phyloP scores from a whole-genome alignment of 2,329 filamentous ascomycete species.

The Sclerotinia minor region DNA sequence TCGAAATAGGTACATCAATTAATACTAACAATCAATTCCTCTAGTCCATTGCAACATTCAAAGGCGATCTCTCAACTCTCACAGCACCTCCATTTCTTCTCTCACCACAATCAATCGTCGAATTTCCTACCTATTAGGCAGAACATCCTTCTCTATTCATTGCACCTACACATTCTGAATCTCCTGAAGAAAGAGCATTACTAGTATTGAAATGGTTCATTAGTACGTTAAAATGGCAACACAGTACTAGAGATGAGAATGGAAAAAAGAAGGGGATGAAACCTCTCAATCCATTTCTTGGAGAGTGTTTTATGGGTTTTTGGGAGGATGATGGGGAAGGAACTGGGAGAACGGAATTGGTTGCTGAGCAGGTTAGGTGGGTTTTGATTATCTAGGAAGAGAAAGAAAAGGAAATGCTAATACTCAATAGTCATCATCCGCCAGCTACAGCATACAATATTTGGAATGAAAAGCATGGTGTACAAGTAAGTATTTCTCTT shows the following conservation, averaged over 20 bases:
- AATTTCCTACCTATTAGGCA: constrained; percentile 81
- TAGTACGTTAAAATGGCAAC: constrained; percentile 86
- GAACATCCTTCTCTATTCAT: constrained; percentile 76
- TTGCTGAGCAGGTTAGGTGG: constrained; percentile 80
- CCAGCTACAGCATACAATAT: constrained; percentile 93
- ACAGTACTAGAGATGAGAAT: constrained; percentile 59
- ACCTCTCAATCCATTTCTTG: constrained; percentile 91
- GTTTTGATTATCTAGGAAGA: constrained; percentile 47
- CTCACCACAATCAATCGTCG: constrained; percentile 73
- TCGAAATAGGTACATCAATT: not conserved
- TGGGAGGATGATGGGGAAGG: constrained; percentile 67
- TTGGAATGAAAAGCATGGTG: constrained; percentile 78
- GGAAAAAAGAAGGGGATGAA: constrained; percentile 90
- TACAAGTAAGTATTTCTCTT: constrained; percentile 45
- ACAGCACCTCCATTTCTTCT: constrained; percentile 85
- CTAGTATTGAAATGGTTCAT: constrained; percentile 72
- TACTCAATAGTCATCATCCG: constrained; percentile 70
- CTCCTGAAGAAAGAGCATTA: constrained; percentile 54
- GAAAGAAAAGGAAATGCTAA: constrained; percentile 2
- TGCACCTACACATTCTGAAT: constrained; percentile 75
- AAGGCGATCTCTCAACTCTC: constrained; percentile 76
- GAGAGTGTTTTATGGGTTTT: constrained; percentile 86
- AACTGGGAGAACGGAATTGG: constrained; percentile 76
- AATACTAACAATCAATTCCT: not conserved
- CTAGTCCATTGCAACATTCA: constrained; percentile 75